Percentiles rank a stretch among this genome's conserved stretches.
These are phyloP conservation scores for Neopestalotiopsis sp. DNA, from an alignment of 2,329 filamentous ascomycete species.

Conservation along the genomic window DNA sequence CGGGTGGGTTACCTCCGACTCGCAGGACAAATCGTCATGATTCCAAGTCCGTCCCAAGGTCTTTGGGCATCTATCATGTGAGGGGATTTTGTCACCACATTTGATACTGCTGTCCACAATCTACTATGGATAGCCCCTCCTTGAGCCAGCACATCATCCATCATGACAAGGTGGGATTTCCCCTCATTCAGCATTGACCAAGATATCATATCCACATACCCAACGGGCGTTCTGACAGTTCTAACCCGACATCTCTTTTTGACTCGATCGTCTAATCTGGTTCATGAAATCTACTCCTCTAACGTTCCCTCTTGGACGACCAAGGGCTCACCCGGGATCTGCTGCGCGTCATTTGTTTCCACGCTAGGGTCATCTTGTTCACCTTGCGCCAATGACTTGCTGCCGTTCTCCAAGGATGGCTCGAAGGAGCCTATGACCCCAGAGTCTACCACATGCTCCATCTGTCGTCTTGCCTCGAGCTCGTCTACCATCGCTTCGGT, in stretches of 20 bases:
- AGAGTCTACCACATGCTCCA: constrained; percentile 11
- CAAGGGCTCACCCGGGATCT: not conserved
- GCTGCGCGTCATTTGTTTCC: constrained; percentile 3
- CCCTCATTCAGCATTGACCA: not conserved
- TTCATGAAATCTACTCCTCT: not conserved
- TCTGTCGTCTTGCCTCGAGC: constrained; percentile 12
- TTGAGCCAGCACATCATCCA: constrained; percentile 3
- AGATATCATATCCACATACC: not conserved
- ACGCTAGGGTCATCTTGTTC: not conserved
- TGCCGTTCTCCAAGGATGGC: not conserved
- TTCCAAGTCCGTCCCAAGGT: not conserved
- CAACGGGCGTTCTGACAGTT: not conserved
- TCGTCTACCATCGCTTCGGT: constrained; percentile 13
- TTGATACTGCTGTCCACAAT: not conserved
- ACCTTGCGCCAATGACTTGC: not conserved
- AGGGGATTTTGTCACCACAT: not conserved
- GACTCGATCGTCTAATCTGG: not conserved
- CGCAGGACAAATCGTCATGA: too few relatives aligned
- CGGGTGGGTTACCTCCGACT: constrained; percentile 16
- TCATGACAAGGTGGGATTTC: not conserved
- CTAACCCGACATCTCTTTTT: not conserved
- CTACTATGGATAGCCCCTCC: not conserved
- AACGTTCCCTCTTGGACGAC: not conserved
- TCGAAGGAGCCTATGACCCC: not conserved
- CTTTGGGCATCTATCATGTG: not conserved